Evolutionary conservation across 2,329 filamentous ascomycete species (phyloP).

Genomic region (Aspergillus sp.): DNA sequence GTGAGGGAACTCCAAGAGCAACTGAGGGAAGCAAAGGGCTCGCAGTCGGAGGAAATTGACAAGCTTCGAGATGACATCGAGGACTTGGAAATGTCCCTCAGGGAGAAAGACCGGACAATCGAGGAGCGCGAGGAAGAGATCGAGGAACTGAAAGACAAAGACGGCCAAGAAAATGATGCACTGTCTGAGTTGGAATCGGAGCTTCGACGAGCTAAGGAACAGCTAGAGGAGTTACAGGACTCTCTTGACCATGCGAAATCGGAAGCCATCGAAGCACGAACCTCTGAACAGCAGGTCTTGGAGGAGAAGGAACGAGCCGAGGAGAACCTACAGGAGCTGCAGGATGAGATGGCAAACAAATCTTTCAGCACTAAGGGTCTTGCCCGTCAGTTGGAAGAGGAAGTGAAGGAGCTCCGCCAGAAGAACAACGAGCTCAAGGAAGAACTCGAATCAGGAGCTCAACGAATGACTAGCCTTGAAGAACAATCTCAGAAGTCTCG

Average conservation of each 20-base stretch:
- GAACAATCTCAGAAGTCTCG: constrained; percentile 46
- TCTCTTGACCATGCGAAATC: constrained; percentile 39
- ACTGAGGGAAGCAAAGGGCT: constrained; percentile 57
- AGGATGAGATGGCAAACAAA: constrained; percentile 77
- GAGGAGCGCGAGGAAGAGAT: constrained; percentile 74
- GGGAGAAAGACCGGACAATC: constrained; percentile 72
- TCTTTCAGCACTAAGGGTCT: constrained; percentile 73
- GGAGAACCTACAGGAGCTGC: constrained; percentile 61
- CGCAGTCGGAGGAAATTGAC: constrained; percentile 58
- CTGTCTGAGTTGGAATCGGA: constrained; percentile 52
- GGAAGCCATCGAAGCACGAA: constrained; percentile 42
- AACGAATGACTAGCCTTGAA: constrained; percentile 49
- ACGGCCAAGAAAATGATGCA: constrained; percentile 42
- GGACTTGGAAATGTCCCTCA: constrained; percentile 72
- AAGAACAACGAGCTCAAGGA: constrained; percentile 45
- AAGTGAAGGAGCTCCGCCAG: constrained; percentile 56
- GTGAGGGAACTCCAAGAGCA: constrained; percentile 49
- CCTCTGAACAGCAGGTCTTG: constrained; percentile 50
- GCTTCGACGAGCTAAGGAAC: constrained; percentile 45
- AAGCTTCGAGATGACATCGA: constrained; percentile 71
- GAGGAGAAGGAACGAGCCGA: constrained; percentile 53
- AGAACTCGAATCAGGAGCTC: constrained; percentile 45
- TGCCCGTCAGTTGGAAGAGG: constrained; percentile 70
- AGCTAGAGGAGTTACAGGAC: constrained; percentile 46
- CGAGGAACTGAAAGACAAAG: constrained; percentile 60